Base-by-base conservation (phyloP, 495 filamentous ascomycete genomes). In the Echria macrotheca region DNA sequence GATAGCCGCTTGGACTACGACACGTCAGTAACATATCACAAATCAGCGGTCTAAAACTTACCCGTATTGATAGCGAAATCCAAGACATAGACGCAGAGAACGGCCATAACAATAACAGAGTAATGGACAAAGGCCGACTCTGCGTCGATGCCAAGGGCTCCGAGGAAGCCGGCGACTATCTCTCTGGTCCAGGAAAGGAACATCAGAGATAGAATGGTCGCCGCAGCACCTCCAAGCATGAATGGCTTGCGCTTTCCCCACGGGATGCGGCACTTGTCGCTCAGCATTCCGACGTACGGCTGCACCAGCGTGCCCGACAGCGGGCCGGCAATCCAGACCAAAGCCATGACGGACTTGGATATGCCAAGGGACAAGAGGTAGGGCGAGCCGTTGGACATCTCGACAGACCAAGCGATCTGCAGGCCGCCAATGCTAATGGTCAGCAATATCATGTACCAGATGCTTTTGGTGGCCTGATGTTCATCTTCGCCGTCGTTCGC, bases 1-100 rank as follows among this genome's bases (percentile, higher is more conserved):
- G 64, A 94, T 86, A 0, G 79, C 87, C 25, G 89, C 89, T 75
- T 95, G 89, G 21, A 95, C 87, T 43, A 50, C 8, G 9, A 14
- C 31, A 17, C 21, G 18, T 50, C 33, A 41, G 50, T 26, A 2
- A 29, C 9, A 8, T 5, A 1, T 0, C 8, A 1, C 11, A 14
- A 44, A 18, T 59, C 17, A 5, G 19, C 38, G 5, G 5, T 37
- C 19, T 9, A 24, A 21, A 24, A 11, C 77, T 54, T 74, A 87
- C 85, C 85, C n/a, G 87, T 89, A 63, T 95, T 95, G 66, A 96
- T 91, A 28, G 90, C 76, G 64, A 96, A 91, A 64, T 96, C 89
- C 24, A 96, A 74, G 22, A 89, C 72, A 66, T 89, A 96, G 52
- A 96, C 84, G 62, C 84, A 80, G 21, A 87, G 60, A n/a, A 91